Evolutionary conservation across 1,284 basidiomycete species (phyloP).

Genomic region (Inonotus hispidus): DNA sequence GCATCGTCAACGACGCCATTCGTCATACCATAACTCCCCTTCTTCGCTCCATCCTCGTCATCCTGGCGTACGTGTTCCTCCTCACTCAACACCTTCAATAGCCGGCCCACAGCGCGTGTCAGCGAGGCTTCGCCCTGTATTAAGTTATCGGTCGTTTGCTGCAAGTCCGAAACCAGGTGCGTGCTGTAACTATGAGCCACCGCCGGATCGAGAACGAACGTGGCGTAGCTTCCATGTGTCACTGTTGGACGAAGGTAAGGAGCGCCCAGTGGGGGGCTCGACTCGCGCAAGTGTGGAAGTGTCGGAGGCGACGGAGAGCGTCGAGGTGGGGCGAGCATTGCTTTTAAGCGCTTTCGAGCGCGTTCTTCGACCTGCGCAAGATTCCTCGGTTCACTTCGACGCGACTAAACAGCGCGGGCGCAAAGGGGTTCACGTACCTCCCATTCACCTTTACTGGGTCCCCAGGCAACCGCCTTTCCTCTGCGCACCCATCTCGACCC

Average conservation of each 20-base stretch:
- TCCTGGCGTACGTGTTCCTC: slow-evolving; percentile 38
- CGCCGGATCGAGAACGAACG: slow-evolving; percentile 76
- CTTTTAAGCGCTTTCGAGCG: slow-evolving; percentile 69
- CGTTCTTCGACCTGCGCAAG: slow-evolving; percentile 65
- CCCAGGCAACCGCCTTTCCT: slow-evolving; percentile 75
- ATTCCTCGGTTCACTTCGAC: slow-evolving; percentile 11
- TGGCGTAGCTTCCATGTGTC: slow-evolving; percentile 69
- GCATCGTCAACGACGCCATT: slow-evolving; percentile 21
- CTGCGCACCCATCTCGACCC: slow-evolving; percentile 69
- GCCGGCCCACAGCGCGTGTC: slow-evolving; percentile 62
- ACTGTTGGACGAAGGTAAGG: slow-evolving; percentile 63
- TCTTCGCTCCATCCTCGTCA: slow-evolving; percentile 56
- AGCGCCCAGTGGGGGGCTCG: slow-evolving; percentile 42
- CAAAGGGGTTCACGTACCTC: slow-evolving; percentile 47
- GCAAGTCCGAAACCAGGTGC: slow-evolving; percentile 66
- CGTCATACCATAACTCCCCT: slow-evolving; percentile 37
- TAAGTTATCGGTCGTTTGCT: slow-evolving; percentile 69
- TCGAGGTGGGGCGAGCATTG: slow-evolving; percentile 45
- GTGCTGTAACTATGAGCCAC: slow-evolving; percentile 80
- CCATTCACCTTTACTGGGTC: slow-evolving; percentile 74
- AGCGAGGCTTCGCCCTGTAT: slow-evolving; percentile 73
- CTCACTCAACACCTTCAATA: slow-evolving; percentile 75
- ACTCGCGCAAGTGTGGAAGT: slow-evolving; percentile 42
- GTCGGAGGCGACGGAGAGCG: slow-evolving; percentile 31
- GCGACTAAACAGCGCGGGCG: not conserved